These are phyloP conservation scores for Candida boleticola DNA, from an alignment of 805 yeast genomes.

Conservation along the genomic window DNA sequence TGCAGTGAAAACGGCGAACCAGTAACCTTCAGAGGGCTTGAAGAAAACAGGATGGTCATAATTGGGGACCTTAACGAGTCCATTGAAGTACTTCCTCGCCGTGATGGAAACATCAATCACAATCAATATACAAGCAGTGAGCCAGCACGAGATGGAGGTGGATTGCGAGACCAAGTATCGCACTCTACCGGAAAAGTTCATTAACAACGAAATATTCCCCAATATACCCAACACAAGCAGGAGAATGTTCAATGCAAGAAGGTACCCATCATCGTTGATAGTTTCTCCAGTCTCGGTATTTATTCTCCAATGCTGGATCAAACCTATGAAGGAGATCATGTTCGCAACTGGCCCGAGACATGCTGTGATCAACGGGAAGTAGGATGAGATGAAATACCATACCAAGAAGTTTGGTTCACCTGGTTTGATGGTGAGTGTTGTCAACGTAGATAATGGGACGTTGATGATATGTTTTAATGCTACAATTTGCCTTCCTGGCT, in stretches of 20 bases:
- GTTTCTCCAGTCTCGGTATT: slow-evolving; percentile 19
- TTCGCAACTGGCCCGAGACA: slow-evolving; percentile 79
- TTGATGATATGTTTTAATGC: slow-evolving; percentile 27
- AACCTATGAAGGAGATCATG: slow-evolving; percentile 67
- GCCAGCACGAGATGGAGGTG: slow-evolving; percentile 64
- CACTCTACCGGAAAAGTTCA: slow-evolving; percentile 63
- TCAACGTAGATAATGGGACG: slow-evolving; percentile 31
- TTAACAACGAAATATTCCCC: slow-evolving; percentile 66
- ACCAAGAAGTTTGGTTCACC: slow-evolving; percentile 34
- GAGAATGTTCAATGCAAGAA: slow-evolving; percentile 57
- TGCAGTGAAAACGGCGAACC: slow-evolving; percentile 72
- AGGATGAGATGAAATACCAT: slow-evolving; percentile 69
- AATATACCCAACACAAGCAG: slow-evolving; percentile 62
- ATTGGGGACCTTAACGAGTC: slow-evolving; percentile 10
- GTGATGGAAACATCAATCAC: slow-evolving; percentile 46
- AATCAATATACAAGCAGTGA: slow-evolving; percentile 54
- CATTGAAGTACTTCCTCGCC: slow-evolving; percentile 18
- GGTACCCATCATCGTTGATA: slow-evolving; percentile 37
- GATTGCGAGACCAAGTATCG: slow-evolving; percentile 61
- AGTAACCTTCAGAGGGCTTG: slow-evolving; percentile 62
- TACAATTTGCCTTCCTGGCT: slow-evolving; percentile 5
- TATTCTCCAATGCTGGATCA: slow-evolving; percentile 66
- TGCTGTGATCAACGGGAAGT: slow-evolving; percentile 73
- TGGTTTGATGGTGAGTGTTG: slow-evolving; percentile 31
- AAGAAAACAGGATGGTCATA: slow-evolving; percentile 16